Evolutionary conservation across 805 yeast species (phyloP).

Genomic region (Pichia californica): DNA sequence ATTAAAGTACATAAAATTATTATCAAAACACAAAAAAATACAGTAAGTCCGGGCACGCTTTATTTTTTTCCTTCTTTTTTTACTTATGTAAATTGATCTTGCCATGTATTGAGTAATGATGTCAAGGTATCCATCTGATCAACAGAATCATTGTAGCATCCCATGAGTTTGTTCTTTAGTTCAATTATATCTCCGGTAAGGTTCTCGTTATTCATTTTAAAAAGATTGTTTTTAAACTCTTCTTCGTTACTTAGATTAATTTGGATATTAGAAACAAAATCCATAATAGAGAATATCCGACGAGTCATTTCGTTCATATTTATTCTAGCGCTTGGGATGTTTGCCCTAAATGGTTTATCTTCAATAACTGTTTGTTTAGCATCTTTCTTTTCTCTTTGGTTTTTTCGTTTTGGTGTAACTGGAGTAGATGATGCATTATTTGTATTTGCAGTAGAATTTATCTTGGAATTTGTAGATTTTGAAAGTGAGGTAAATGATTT

Average conservation of each 20-base stretch:
- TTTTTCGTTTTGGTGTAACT: not conserved
- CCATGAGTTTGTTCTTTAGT: slow-evolving; percentile 36
- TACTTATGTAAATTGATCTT: slow-evolving; percentile 57
- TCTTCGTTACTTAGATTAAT: slow-evolving; percentile 74
- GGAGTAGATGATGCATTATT: not conserved
- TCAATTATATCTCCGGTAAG: slow-evolving; percentile 27
- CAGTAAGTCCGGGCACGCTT: too few species aligned
- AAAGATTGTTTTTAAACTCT: slow-evolving; percentile 37
- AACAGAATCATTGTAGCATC: slow-evolving; percentile 54
- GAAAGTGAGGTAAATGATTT: not conserved
- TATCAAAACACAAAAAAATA: not conserved
- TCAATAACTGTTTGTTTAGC: slow-evolving; percentile 39
- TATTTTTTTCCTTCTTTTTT: too few species aligned
- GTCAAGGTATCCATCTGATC: slow-evolving; percentile 67
- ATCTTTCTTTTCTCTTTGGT: slow-evolving; percentile 16
- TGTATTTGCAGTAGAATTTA: too few species aligned
- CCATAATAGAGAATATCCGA: slow-evolving; percentile 83
- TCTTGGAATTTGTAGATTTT: not conserved
- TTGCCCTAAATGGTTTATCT: slow-evolving; percentile 73
- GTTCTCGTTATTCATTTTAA: slow-evolving; percentile 23
- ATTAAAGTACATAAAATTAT: not conserved
- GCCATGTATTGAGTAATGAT: slow-evolving; percentile 64
- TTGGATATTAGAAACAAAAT: slow-evolving; percentile 84
- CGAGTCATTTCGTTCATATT: slow-evolving; percentile 79
- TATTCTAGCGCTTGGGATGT: slow-evolving; percentile 71